These are phyloP conservation scores for Vitis cinerea DNA, from an alignment of 164 flowering plant species.

Conservation along the genomic window DNA sequence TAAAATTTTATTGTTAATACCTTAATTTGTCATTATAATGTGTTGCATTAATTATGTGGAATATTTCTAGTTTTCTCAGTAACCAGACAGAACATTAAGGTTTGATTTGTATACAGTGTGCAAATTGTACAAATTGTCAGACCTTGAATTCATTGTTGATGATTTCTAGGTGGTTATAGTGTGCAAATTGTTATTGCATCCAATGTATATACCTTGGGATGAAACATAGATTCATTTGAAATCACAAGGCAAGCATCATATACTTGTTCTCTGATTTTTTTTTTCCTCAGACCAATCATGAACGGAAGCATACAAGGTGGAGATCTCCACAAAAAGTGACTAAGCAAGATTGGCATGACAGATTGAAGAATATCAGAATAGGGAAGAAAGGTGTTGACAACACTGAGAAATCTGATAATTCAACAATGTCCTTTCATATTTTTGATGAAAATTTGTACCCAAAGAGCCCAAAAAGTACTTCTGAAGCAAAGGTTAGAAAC, in stretches of 20 bases:
- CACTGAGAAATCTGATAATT: conserved; percentile 39
- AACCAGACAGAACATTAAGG: neutral
- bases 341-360: conserved; percentile 80
- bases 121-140: too few species aligned
- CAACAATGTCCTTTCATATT: conserved; percentile 35
- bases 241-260: neutral
- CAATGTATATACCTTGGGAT: neutral
- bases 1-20: neutral
- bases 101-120: too few species aligned
- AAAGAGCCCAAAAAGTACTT: conserved; percentile 30
- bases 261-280: neutral
- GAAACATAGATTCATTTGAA: neutral
- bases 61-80: neutral
- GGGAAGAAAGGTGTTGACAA: conserved; percentile 52
- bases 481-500: conserved; percentile 36
- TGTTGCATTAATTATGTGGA: neutral
- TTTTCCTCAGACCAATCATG: conserved; percentile 23
- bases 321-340: conserved; percentile 46
- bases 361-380: conserved; percentile 54
- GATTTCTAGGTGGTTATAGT: too few species aligned
- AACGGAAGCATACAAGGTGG: conserved; percentile 45
- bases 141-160: too few species aligned
- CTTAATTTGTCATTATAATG: neutral
- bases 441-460: conserved; percentile 53
- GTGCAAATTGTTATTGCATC: too few species aligned